Percentiles rank a stretch among this genome's conserved stretches.
These are phyloP conservation scores for Ganoderma lucidum DNA, from an alignment of 1,284 basidiomycete genomes.

Conservation along the genomic window DNA sequence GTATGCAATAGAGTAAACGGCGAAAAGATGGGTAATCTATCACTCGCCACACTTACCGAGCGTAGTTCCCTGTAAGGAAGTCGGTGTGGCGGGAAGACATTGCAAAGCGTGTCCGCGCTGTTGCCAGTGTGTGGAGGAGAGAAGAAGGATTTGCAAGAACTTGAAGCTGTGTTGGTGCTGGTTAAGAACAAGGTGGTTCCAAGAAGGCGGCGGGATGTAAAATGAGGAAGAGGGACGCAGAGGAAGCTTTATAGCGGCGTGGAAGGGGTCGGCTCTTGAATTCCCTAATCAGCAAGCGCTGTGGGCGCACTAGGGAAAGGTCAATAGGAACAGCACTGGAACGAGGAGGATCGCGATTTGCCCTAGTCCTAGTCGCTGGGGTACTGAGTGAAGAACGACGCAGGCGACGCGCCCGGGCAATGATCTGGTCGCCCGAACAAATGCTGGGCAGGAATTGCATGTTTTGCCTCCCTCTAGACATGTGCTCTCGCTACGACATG, in stretches of 20 bases:
- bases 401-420: slow-evolving; percentile 18
- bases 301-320: slow-evolving; percentile 16
- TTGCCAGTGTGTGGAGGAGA: neutral
- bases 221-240: slow-evolving; percentile 16
- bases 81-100: slow-evolving; percentile 26
- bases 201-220: slow-evolving; percentile 17
- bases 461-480: slow-evolving; percentile 9
- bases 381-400: slow-evolving; percentile 16
- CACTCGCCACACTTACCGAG: slow-evolving; percentile 33
- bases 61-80: slow-evolving; percentile 17
- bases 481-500: slow-evolving; percentile 1
- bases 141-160: slow-evolving; percentile 10
- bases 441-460: slow-evolving; percentile 8
- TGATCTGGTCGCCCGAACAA: slow-evolving; percentile 14
- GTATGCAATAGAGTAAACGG: neutral
- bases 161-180: slow-evolving; percentile 14
- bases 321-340: slow-evolving; percentile 13
- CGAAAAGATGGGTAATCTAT: slow-evolving; percentile 1
- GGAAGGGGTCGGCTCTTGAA: slow-evolving; percentile 23
- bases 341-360: slow-evolving; percentile 18
- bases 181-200: slow-evolving; percentile 15
- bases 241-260: slow-evolving; percentile 26
- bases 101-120: slow-evolving; percentile 1
- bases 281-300: slow-evolving; percentile 13
- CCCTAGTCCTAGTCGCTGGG: slow-evolving; percentile 5